Evolutionary conservation across 2,329 filamentous ascomycete genomes (phyloP).

Genomic region (Lasiodiplodia citricola): DNA sequence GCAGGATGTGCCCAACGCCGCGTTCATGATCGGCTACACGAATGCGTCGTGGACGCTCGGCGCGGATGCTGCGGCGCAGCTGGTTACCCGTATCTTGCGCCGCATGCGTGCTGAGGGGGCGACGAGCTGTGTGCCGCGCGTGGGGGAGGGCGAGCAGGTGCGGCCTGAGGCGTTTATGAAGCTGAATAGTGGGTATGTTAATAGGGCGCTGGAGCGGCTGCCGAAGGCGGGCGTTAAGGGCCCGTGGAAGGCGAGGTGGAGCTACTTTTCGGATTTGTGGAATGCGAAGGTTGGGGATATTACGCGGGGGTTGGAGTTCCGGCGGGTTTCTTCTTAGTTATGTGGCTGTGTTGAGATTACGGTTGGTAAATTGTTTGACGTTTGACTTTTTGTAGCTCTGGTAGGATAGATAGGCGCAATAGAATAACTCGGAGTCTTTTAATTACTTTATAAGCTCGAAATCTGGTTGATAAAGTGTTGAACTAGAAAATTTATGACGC

Average conservation of each 20-base stretch:
- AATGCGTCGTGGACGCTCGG: slow-evolving; percentile 68
- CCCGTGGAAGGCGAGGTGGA: slow-evolving; percentile 50
- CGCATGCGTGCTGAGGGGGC: slow-evolving; percentile 45
- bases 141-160: background rate
- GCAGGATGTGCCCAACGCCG: slow-evolving; percentile 65
- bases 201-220: slow-evolving; percentile 46
- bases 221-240: slow-evolving; percentile 55
- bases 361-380: background rate
- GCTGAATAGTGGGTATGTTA: slow-evolving; percentile 59
- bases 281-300: slow-evolving; percentile 50
- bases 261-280: slow-evolving; percentile 52
- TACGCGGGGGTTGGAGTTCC: slow-evolving; percentile 46
- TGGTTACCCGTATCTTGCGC: slow-evolving; percentile 58
- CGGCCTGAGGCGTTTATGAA: slow-evolving; percentile 42
- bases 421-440: background rate
- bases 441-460: background rate
- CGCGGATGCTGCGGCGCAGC: slow-evolving; percentile 58
- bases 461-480: background rate
- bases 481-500: too few relatives aligned
- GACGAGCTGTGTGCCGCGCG: background rate
- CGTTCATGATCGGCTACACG: slow-evolving; percentile 65
- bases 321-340: background rate
- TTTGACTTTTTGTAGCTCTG: background rate
- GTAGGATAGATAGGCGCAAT: background rate
- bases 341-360: background rate